Conservation (phyloP, 495 filamentous ascomycete species). For the Podospora appendiculata region DNA sequence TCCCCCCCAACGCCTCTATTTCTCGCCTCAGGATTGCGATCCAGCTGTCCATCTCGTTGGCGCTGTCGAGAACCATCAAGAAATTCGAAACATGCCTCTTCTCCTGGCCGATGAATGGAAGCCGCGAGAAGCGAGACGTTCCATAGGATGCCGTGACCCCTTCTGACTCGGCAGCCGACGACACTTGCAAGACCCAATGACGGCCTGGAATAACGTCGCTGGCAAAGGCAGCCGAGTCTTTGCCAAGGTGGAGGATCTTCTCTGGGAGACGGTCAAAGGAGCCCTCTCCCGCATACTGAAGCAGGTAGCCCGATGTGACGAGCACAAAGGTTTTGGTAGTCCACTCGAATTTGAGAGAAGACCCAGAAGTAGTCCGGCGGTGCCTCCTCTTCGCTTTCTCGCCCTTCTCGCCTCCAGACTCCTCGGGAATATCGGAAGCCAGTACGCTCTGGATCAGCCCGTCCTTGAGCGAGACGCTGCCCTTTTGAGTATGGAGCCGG, state of each 20-base stretch:
- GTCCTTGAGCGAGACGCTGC: constrained; percentile 34
- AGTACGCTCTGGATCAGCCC: constrained; percentile 27
- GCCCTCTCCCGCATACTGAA: constrained; percentile 83
- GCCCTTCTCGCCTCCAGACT: constrained; percentile 18
- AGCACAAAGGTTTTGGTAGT: constrained; percentile 77
- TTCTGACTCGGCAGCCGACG: constrained; percentile 62
- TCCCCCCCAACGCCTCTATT: constrained; percentile 63
- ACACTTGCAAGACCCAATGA: constrained; percentile 88
- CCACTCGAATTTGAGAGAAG: constrained; percentile 63
- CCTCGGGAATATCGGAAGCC: constrained; percentile 16
- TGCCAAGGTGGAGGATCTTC: constrained; percentile 74
- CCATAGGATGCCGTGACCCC: constrained; percentile 43
- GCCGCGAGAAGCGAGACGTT: constrained; percentile 60
- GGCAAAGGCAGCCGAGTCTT: constrained; percentile 85
- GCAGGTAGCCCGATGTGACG: constrained; percentile 70
- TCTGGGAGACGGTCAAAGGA: constrained; percentile 76
- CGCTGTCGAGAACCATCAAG: constrained; percentile 71
- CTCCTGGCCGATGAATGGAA: constrained; percentile 59
- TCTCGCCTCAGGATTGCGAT: constrained; percentile 55
- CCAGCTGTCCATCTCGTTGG: constrained; percentile 85
- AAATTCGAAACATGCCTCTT: constrained; percentile 59
- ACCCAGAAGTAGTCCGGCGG: constrained; percentile 49
- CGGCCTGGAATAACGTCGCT: constrained; percentile 88
- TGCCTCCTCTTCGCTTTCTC: constrained; percentile 35
- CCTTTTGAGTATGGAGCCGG: constrained; percentile 47